Percentiles rank a stretch among this genome's conserved stretches.
Conservation (phyloP, 495 filamentous ascomycete genomes). For the Penicillium tannophilum region DNA sequence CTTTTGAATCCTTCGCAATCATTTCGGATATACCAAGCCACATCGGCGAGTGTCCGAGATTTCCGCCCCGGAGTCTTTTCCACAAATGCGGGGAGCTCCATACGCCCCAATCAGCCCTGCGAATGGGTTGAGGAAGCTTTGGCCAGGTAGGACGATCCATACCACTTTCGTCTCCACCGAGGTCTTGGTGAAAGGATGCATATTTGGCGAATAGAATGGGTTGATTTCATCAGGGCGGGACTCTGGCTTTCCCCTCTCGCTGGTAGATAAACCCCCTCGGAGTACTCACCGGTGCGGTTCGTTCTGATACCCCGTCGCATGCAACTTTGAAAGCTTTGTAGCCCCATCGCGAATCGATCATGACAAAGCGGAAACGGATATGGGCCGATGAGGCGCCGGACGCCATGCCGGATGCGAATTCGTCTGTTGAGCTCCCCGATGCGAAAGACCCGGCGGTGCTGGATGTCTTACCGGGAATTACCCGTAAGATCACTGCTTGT, state of each 20-base stretch:
- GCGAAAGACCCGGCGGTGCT: conserved; percentile 16
- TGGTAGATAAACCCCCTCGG: conserved; percentile 21
- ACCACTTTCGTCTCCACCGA: conserved; percentile 2
- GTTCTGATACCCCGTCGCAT: not conserved
- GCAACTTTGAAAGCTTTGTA: not conserved
- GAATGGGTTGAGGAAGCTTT: conserved; percentile 14
- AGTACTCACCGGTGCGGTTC: conserved; percentile 16
- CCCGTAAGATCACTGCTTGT: conserved; percentile 49
- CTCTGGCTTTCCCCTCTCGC: conserved; percentile 11
- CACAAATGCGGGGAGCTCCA: conserved; percentile 16
- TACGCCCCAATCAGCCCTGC: conserved; percentile 13
- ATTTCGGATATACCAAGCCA: not conserved
- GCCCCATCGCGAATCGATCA: not conserved
- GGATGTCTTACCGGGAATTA: conserved; percentile 39
- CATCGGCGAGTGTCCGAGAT: conserved; percentile 23
- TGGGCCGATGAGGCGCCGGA: conserved; percentile 21
- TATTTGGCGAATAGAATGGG: conserved; percentile 10
- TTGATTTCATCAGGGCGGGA: conserved; percentile 11
- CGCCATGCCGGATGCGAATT: conserved; percentile 18
- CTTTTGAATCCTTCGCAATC: not conserved
- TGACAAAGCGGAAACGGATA: conserved; percentile 22
- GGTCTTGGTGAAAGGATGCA: conserved; percentile 8
- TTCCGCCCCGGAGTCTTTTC: conserved; percentile 25
- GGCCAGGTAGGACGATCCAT: conserved; percentile 16
- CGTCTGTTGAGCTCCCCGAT: conserved; percentile 1